phyloP scores from a whole-genome alignment of 176 grass and related monocot genomes.

The Carex myosuroides region DNA sequence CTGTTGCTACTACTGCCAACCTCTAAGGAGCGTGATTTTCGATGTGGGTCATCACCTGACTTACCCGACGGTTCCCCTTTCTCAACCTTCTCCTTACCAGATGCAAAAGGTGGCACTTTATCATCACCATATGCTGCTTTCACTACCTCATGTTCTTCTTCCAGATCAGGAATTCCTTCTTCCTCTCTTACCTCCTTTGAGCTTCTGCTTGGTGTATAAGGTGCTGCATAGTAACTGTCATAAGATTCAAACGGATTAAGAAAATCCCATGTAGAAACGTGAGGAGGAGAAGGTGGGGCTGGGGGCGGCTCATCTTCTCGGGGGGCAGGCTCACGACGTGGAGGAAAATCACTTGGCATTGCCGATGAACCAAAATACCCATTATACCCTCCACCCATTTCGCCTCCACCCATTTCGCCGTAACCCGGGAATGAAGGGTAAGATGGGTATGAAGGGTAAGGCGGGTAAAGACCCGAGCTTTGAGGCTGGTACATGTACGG shows the following conservation, averaged over 20 bases:
- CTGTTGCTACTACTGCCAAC: conserved; percentile 28
- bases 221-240: conserved; percentile 56
- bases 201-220: conserved; percentile 71
- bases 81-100: conserved; percentile 31
- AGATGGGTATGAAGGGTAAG: conserved; percentile 21
- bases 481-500: conserved; percentile 40
- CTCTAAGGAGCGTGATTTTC: conserved; percentile 46
- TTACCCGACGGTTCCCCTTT: conserved; percentile 45
- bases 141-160: conserved; percentile 78
- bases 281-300: conserved; percentile 70
- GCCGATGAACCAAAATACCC: conserved; percentile 33
- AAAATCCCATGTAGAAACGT: conserved; percentile 91
- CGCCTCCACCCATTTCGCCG: conserved; percentile 20
- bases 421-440: conserved; percentile 24
- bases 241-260: conserved; percentile 82
- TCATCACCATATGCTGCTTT: conserved; percentile 72
- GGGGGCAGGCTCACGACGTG: conserved; percentile 36
- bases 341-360: conserved; percentile 22
- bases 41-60: conserved; percentile 42
- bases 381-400: not conserved
- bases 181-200: conserved; percentile 85
- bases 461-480: conserved; percentile 36
- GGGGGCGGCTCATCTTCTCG: conserved; percentile 28
- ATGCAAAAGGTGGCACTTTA: conserved; percentile 28
- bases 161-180: conserved; percentile 95